Conservation (phyloP, 1,284 basidiomycete species). For the Puccinia polysora region DNA sequence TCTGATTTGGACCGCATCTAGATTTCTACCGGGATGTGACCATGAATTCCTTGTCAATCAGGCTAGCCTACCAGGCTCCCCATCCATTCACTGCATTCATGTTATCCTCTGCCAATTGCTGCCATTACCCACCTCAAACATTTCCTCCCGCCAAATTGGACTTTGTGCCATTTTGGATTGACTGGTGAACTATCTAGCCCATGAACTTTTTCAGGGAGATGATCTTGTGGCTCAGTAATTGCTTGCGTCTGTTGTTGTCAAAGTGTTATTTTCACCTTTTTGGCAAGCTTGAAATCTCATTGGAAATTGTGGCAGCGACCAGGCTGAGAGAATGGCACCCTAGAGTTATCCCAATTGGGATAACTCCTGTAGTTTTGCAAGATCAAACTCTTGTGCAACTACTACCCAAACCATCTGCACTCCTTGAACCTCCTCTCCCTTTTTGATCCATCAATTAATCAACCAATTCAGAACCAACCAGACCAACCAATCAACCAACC, state of each 20-base stretch:
- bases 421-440: too few species aligned
- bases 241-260: conserved; percentile 10
- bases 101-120: conserved; percentile 22
- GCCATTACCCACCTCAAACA: not conserved
- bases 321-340: too few species aligned
- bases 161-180: not conserved
- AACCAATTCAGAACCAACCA: too few species aligned
- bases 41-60: not conserved
- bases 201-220: conserved; percentile 24
- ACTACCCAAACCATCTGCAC: too few species aligned
- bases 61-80: not conserved
- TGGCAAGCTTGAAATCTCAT: not conserved
- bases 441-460: too few species aligned
- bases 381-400: too few species aligned
- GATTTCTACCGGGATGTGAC: conserved; percentile 1
- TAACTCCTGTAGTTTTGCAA: too few species aligned
- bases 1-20: not conserved
- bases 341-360: too few species aligned
- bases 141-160: not conserved
- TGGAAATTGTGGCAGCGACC: too few species aligned
- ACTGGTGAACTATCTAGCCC: conserved; percentile 20
- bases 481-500: too few species aligned
- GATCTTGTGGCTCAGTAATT: conserved; percentile 35
- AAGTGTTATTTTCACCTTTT: conserved; percentile 16
- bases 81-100: conserved; percentile 31